phyloP scores from a whole-genome alignment of 331 rosid species.

The Quercus tomentella region DNA sequence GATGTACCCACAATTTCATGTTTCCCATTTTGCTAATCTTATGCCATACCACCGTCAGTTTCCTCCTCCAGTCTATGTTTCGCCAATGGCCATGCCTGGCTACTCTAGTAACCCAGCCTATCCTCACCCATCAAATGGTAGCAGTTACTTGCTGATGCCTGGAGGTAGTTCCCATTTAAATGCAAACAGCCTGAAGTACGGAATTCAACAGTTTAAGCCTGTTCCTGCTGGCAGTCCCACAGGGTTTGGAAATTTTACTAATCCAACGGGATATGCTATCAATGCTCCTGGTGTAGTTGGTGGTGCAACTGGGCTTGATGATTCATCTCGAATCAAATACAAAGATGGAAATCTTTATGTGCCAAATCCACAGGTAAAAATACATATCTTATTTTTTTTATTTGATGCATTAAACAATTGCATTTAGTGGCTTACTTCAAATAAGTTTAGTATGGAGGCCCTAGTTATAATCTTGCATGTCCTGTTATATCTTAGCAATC shows the following conservation, averaged over 20 bases:
- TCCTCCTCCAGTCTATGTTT: slow-evolving; percentile 86
- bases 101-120: slow-evolving; percentile 80
- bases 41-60: slow-evolving; percentile 96
- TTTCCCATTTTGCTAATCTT: slow-evolving; percentile 78
- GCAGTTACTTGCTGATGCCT: slow-evolving; percentile 84
- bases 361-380: slow-evolving; percentile 86
- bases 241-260: slow-evolving; percentile 80
- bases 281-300: slow-evolving; percentile 83
- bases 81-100: slow-evolving; percentile 96
- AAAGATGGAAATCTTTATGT: slow-evolving; percentile 83
- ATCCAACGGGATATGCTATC: slow-evolving; percentile 77
- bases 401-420: background rate
- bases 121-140: slow-evolving; percentile 87
- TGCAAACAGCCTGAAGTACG: slow-evolving; percentile 81
- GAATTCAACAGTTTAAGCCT: slow-evolving; percentile 89
- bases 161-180: slow-evolving; percentile 84
- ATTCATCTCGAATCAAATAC: slow-evolving; percentile 87
- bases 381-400: background rate
- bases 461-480: background rate
- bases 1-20: slow-evolving; percentile 96
- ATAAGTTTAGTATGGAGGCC: background rate
- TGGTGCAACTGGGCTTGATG: slow-evolving; percentile 73
- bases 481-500: background rate
- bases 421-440: background rate
- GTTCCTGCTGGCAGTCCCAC: slow-evolving; percentile 85